Percentiles rank a stretch among this genome's conserved stretches.
Evolutionary conservation across 73 alveolate genomes (phyloP).

Genomic region (Tetrahymena thermophila): DNA sequence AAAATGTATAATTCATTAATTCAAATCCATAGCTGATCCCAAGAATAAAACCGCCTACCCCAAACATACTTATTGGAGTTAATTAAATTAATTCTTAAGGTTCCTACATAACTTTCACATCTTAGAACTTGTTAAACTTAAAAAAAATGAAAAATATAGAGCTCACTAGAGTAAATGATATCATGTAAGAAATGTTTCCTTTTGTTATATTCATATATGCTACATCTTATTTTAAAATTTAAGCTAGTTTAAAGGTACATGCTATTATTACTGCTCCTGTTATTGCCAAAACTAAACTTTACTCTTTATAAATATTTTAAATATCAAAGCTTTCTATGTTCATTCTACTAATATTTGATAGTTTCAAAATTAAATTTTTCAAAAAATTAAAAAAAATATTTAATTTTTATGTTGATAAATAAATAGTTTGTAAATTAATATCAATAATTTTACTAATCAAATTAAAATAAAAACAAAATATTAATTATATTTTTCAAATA

Average conservation of each 20-base stretch:
- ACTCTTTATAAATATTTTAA: not conserved
- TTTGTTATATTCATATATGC: not conserved
- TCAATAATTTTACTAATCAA: too few species aligned
- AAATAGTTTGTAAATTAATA: too few species aligned
- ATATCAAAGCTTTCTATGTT: not conserved
- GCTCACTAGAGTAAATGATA: not conserved
- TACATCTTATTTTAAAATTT: not conserved
- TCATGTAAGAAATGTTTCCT: not conserved
- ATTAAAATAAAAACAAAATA: too few species aligned
- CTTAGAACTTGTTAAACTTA: not conserved
- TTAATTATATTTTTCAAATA: too few species aligned
- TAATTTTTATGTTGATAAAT: too few species aligned
- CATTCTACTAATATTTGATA: not conserved
- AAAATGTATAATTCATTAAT: not conserved
- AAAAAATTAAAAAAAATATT: not conserved
- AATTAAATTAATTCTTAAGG: not conserved
- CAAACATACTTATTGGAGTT: not conserved
- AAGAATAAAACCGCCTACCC: not conserved
- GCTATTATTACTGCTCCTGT: not conserved
- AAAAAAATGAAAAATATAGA: not conserved
- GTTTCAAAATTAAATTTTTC: not conserved
- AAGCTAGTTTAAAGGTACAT: not conserved
- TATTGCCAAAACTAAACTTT: not conserved
- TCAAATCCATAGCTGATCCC: not conserved
- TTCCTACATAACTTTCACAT: not conserved